Evolutionary conservation across 371 early-diverging fungal genomes (phyloP).

Genomic region (Zopfochytrium polystomum): DNA sequence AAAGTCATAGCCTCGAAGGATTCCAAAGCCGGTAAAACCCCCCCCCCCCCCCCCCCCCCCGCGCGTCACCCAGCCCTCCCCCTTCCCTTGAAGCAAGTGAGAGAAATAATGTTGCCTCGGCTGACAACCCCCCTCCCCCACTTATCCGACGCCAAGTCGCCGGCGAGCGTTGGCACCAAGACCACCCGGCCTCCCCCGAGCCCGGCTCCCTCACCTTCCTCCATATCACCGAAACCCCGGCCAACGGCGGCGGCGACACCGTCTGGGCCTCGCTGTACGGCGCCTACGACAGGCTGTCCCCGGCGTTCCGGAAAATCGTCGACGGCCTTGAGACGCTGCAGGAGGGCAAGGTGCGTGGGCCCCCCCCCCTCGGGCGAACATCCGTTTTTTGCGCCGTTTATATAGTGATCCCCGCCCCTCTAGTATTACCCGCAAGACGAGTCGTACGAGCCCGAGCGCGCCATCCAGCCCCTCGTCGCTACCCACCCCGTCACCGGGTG

Average conservation of each 20-base stretch:
- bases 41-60: no score
- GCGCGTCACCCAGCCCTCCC: no score
- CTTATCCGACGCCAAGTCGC: not conserved
- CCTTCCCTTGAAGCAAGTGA: no score
- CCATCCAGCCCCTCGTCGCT: constrained; percentile 44
- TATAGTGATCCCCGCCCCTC: no score
- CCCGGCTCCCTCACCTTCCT: constrained; percentile 55
- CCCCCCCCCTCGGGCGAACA: no score
- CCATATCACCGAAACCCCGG: constrained; percentile 52
- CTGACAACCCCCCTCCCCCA: no score
- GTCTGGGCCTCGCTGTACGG: constrained; percentile 55
- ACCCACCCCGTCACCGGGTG: constrained; percentile 67
- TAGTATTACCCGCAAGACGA: constrained; percentile 6
- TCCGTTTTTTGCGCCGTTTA: no score
- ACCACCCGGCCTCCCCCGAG: constrained; percentile 55
- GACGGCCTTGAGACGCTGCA: constrained; percentile 59
- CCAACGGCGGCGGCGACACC: constrained; percentile 65
- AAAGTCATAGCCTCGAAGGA: no score
- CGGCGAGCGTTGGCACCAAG: constrained; percentile 51
- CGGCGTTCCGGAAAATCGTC: constrained; percentile 48
- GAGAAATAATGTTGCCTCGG: no score
- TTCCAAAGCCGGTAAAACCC: no score
- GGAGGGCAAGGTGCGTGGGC: no score
- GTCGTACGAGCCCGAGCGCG: constrained; percentile 5
- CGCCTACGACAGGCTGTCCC: constrained; percentile 55